Evolutionary conservation across 169 alveolate genomes (phyloP), one percentile per base, ranked within the genome.

Genomic region (Plasmodium gonderi): DNA sequence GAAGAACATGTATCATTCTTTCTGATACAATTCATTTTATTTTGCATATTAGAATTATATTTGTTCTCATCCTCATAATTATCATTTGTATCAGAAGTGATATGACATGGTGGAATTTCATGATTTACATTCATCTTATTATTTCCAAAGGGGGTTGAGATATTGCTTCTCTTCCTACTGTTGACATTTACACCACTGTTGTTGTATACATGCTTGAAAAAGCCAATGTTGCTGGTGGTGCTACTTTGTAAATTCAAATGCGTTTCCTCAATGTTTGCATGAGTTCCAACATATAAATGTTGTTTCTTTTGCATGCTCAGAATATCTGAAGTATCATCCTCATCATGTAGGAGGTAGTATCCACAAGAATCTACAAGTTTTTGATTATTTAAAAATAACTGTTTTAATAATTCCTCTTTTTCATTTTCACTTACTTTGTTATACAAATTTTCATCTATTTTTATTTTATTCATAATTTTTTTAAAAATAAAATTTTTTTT

Each of bases 371-470:
- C 80, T 17, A 6, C 45, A 9, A 2, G 20, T 26, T 80, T 65
- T 1, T 44, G 17, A 65, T 80, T 64, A 17, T 29, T 80, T 42
- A 80, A 80, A 7, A 17, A 2, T 17, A 80, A 45, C 45, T 65
- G 80, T 17, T 80, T 60, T 40, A 80, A 47, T 14, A 80, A 77
- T 44, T 80, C 80, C 12, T 65, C 38, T 42, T 42, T 80, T 38
- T 80, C 91, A 31, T 23, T 38, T 20, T 80, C 80, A 72, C 91
- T 80, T 42, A 80, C 23, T 40, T 65, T 80, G 51, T 65, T 80
- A 12, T 64, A 33, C 1, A 80, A 40, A 64, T 40, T 38, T 64
- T 80, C 91, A 12, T 80, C 91, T 47, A 80, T 40, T 23, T 80
- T 80, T 4, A 80, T 65, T 80, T 65, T 80, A 23, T 33, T 77